Base-by-base conservation (phyloP, 1,139 yeast species). In the Geotrichum restrictum region DNA sequence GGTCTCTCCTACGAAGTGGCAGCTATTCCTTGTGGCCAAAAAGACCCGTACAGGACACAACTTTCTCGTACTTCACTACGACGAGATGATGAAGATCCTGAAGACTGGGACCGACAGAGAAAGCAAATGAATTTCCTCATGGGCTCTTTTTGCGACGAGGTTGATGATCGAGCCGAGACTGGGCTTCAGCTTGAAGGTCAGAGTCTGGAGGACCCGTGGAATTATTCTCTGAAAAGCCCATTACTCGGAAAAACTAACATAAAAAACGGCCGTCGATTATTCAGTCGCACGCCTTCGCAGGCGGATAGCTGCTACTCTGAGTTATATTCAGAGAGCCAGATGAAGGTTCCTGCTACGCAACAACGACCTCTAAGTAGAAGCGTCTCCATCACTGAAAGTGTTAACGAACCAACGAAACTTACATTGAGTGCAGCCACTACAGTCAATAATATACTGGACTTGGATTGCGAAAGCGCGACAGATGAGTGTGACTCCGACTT, bases 131-230 rank as follows among this genome's bases (percentile, higher is more conserved):
- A 42, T 22, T 29, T 41, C 19, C 22, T 48, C 5, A 48, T 48
- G 51, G 51, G 47, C 3, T 41, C 51, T 2, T 41, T 42, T 6
- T 42, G 51, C 29, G 51, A 48, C 24, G 51, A 48, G 33, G 14
- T 48, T 8, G 51, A 48, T 22, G 51, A 48, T 37, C 27, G 43
- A 18, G 40, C 21, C 5, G 32, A 22, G 32, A 5, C 13, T 22
- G 44, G 18, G 18, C 14, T 24, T 21, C 32, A 22, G 10, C 18
- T 21, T 18, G 16, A 40, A 5, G 31, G 8, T 8, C 44, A 40
- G 33, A 8, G 7, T 11, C 3, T 40, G 7, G 39, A 43, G 11
- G 8, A 8, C 29, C 16, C 37, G 11, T 43, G 47, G 47, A 33
- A 21, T 13, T 18, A 24, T 4, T 39, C 39, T 6, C 10, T n/a